Evolutionary conservation across 2,329 filamentous ascomycete species (phyloP).

Genomic region (Colletotrichum sp.): DNA sequence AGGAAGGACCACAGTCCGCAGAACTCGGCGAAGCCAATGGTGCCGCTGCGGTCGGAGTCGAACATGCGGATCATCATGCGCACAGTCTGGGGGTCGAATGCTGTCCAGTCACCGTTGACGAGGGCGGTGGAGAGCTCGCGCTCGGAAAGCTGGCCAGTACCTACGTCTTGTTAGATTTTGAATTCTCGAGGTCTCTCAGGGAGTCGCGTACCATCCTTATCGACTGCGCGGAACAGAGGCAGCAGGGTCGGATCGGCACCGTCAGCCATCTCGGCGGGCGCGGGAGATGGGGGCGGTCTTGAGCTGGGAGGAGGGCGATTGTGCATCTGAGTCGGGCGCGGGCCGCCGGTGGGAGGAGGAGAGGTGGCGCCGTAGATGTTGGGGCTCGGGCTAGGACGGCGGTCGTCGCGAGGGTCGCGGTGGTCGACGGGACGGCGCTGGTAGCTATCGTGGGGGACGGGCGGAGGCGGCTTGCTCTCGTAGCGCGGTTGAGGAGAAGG

Average conservation of each 20-base stretch:
- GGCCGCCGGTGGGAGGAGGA: conserved; percentile 52
- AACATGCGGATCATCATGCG: conserved; percentile 99
- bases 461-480: conserved; percentile 53
- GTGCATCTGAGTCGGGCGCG: conserved; percentile 44
- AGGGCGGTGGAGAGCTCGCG: conserved; percentile 86
- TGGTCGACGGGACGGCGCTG: conserved; percentile 21
- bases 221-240: conserved; percentile 88
- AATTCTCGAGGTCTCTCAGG: background rate
- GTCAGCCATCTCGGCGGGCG: conserved; percentile 48
- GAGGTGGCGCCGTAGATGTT: conserved; percentile 53
- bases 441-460: conserved; percentile 37
- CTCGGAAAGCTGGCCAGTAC: conserved; percentile 83
- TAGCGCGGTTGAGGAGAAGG: conserved; percentile 41
- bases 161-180: conserved; percentile 39
- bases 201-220: conserved; percentile 71
- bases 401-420: conserved; percentile 24
- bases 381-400: conserved; percentile 23
- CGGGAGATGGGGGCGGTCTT: conserved; percentile 70
- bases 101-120: conserved; percentile 94
- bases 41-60: conserved; percentile 86
- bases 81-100: conserved; percentile 92
- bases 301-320: conserved; percentile 61
- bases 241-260: conserved; percentile 76
- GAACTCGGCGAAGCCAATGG: conserved; percentile 95
- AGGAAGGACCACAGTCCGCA: conserved; percentile 96